phyloP scores from a whole-genome alignment of 2,329 filamentous ascomycete species.

The Calonectria hawksworthii region DNA sequence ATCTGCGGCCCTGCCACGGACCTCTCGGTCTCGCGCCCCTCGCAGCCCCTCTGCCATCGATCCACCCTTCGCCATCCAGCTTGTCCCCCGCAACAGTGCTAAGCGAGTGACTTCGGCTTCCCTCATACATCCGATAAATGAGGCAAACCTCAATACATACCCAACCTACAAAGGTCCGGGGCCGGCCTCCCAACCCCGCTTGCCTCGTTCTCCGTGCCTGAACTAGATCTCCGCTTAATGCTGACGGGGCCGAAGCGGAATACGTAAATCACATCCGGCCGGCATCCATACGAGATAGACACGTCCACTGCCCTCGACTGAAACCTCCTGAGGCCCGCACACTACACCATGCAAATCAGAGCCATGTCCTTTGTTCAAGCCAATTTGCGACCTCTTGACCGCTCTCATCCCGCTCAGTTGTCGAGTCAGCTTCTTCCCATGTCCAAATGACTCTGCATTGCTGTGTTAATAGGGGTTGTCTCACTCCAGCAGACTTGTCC shows the following conservation, averaged over 20 bases:
- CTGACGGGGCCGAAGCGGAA: not conserved
- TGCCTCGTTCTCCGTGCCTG: constrained; percentile 1
- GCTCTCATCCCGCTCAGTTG: not conserved
- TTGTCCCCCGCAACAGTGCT: not conserved
- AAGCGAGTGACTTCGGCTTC: constrained; percentile 7
- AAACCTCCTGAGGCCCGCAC: not conserved
- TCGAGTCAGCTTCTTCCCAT: not conserved
- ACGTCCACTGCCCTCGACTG: not conserved
- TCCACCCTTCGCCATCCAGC: constrained; percentile 9
- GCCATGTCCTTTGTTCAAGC: no score
- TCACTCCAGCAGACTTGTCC: not conserved
- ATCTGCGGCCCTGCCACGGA: not conserved
- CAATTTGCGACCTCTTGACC: not conserved
- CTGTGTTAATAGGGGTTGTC: not conserved
- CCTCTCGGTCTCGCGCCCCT: not conserved
- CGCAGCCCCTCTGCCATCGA: constrained; percentile 4
- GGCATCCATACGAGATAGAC: constrained; percentile 1
- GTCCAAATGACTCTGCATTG: not conserved
- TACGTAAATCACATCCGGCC: constrained; percentile 1
- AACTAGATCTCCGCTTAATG: not conserved
- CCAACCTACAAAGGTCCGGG: not conserved
- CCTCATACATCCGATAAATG: not conserved
- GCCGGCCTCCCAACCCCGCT: not conserved
- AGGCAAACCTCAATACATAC: not conserved
- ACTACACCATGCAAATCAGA: not conserved